Percentiles rank a stretch among this genome's conserved stretches.
Conservation (phyloP, 352 stramenopile species). For the Globisporangium megalacanthum region DNA sequence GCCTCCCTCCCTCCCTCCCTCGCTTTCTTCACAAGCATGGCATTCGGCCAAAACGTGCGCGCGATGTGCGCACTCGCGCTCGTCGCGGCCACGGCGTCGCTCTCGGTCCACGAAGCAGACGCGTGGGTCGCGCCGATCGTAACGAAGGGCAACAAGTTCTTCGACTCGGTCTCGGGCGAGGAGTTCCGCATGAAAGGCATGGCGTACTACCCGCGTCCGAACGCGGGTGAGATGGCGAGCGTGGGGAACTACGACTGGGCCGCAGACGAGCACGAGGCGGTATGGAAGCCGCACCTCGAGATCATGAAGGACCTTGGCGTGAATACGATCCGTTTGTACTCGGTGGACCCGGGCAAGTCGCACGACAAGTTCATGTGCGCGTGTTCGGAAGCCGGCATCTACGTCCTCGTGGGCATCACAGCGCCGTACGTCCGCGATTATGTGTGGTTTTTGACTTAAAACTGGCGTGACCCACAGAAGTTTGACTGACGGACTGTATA, state of each 20-base stretch:
- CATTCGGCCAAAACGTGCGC: conserved; percentile 7
- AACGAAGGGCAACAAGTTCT: conserved; percentile 80
- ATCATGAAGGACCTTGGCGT: conserved; percentile 49
- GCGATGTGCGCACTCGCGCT: conserved; percentile 2
- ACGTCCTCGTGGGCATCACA: conserved; percentile 44
- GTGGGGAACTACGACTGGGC: conserved; percentile 63
- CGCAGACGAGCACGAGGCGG: conserved; percentile 44
- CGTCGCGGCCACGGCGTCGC: neutral
- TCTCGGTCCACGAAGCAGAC: conserved; percentile 6
- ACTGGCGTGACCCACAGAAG: no score
- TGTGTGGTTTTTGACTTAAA: no score
- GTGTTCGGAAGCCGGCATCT: conserved; percentile 48
- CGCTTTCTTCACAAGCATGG: conserved; percentile 3
- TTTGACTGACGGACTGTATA: no score
- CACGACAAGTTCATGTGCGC: conserved; percentile 83
- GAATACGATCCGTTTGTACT: conserved; percentile 64
- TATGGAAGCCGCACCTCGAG: conserved; percentile 51
- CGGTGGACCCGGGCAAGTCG: conserved; percentile 42
- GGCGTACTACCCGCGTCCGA: conserved; percentile 66
- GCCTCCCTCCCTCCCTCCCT: neutral
- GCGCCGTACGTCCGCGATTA: no score
- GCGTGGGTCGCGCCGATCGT: conserved; percentile 51
- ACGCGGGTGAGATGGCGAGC: conserved; percentile 40
- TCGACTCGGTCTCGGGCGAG: conserved; percentile 51
- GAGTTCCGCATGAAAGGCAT: conserved; percentile 74